Conservation (phyloP, 495 filamentous ascomycete genomes). For the Talaromyces borbonicus region DNA sequence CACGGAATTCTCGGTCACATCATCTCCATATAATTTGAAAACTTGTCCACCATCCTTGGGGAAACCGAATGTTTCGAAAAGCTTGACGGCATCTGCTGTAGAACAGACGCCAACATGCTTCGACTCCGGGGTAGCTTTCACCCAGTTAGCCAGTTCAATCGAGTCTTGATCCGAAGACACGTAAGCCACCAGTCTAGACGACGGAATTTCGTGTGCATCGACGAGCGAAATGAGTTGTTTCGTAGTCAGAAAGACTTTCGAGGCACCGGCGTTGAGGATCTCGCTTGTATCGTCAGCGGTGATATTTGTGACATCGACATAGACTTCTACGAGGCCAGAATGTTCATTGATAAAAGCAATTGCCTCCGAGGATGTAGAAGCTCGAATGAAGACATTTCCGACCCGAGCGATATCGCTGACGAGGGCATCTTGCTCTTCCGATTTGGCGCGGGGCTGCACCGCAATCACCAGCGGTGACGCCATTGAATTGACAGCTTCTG, state of each 20-base stretch:
- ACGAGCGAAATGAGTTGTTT: constrained; percentile 49
- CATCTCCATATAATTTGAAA: constrained; percentile 16
- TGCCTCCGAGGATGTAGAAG: constrained; percentile 46
- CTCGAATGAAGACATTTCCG: constrained; percentile 63
- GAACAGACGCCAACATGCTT: constrained; percentile 44
- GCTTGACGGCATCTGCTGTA: constrained; percentile 35
- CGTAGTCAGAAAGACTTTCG: constrained; percentile 70
- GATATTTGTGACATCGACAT: constrained; percentile 67
- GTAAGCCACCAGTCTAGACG: constrained; percentile 45
- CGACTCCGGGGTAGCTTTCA: constrained; percentile 36
- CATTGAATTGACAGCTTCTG: constrained; percentile 21
- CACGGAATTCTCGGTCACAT: constrained; percentile 33
- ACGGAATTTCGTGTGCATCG: constrained; percentile 44
- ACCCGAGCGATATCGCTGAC: constrained; percentile 59
- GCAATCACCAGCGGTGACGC: constrained; percentile 40
- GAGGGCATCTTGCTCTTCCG: background rate
- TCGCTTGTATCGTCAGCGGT: constrained; percentile 62
- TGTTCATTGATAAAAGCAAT: constrained; percentile 62
- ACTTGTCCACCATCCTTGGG: constrained; percentile 30
- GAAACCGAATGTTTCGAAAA: constrained; percentile 22
- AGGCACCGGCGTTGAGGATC: constrained; percentile 78
- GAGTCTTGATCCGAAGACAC: constrained; percentile 28
- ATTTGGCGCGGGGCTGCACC: constrained; percentile 22
- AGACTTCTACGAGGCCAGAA: constrained; percentile 55
- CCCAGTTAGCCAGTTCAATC: constrained; percentile 27